These are phyloP conservation scores for Hypoxylon intermedium DNA, from an alignment of 495 filamentous ascomycete species.

Conservation along the genomic window DNA sequence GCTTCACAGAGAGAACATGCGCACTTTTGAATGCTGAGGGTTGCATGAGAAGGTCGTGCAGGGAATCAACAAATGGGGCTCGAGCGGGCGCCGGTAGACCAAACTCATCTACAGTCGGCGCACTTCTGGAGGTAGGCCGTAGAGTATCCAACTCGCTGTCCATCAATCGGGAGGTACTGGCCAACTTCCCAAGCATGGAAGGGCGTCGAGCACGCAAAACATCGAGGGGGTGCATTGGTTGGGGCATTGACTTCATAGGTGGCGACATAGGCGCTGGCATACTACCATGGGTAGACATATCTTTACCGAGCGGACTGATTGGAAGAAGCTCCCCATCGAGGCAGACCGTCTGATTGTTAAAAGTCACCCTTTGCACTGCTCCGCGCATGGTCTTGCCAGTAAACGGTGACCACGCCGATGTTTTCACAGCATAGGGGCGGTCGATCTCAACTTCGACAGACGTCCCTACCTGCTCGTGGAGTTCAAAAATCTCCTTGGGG, in stretches of 20 bases:
- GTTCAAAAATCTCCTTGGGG: conserved; percentile 84
- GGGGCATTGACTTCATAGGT: conserved; percentile 57
- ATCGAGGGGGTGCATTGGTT: conserved; percentile 49
- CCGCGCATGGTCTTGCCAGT: conserved; percentile 73
- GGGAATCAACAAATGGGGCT: conserved; percentile 43
- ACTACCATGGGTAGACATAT: conserved; percentile 77
- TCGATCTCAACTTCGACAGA: conserved; percentile 78
- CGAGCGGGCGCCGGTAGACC: conserved; percentile 56
- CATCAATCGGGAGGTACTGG: conserved; percentile 31
- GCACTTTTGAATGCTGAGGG: conserved; percentile 82
- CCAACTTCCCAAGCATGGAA: conserved; percentile 46
- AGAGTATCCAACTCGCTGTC: conserved; percentile 36
- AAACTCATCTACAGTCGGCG: conserved; percentile 56
- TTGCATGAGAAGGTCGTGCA: conserved; percentile 73
- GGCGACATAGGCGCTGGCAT: conserved; percentile 63
- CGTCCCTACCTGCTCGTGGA: conserved; percentile 80
- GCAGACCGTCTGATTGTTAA: conserved; percentile 77
- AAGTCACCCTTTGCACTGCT: conserved; percentile 78
- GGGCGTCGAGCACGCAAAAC: conserved; percentile 55
- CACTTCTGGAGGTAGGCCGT: conserved; percentile 27
- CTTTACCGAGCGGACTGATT: conserved; percentile 66
- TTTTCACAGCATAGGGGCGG: conserved; percentile 66
- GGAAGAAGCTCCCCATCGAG: conserved; percentile 71
- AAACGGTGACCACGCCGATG: conserved; percentile 75
- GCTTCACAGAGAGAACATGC: conserved; percentile 87